Base-by-base conservation (phyloP, 2,329 filamentous ascomycete species). In the Rhexocercosporidium sp. region DNA sequence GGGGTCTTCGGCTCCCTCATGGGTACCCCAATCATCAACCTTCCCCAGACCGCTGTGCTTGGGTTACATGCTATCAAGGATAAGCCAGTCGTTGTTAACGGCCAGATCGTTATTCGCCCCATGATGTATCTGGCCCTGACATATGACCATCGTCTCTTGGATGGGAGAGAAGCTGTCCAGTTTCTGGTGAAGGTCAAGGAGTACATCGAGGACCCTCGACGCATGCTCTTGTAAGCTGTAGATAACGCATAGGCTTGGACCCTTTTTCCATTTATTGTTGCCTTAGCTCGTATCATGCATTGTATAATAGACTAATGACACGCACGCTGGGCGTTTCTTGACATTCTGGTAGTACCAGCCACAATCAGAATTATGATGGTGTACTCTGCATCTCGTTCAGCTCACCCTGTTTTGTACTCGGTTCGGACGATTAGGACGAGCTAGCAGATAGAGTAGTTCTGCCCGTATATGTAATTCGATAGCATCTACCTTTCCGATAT, bases 61-160 rank as follows among this genome's bases (percentile, higher is more conserved):
- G 95, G 95, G 72, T 89, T 97, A 25, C 95, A 99, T 79, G 94
- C 95, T 56, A 97, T 97, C 82, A 99, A 99, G 84, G 94, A 99
- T 64, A 92, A 92, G 76, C 90, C 95, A 2, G 89, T 97, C 62
- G 95, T 87, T 29, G 85, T 98, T 69, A 94, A 98, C 77, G 96
- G 96, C 77, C 96, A 97, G 84, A 85, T 98, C 66, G 94, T 97
- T 80, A 92, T 97, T 74, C 88, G 96, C 73, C 96, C 96, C n/a
- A 98, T 99, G 94, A 99, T 99, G 96, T 98, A 97, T 81, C 88
- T 99, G 71, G 96, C 96, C 49, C 86, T 99, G 68, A 99, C 96
- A 16, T 99, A 99, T 78, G 96, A 99, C 79, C 96, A 99, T 83
- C 92, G 96, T 78, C 88, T 99, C 59, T 85, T 99, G 27, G 96